Base-by-base conservation (phyloP, 345 rosid genomes). In the Eucalyptus rudis region DNA sequence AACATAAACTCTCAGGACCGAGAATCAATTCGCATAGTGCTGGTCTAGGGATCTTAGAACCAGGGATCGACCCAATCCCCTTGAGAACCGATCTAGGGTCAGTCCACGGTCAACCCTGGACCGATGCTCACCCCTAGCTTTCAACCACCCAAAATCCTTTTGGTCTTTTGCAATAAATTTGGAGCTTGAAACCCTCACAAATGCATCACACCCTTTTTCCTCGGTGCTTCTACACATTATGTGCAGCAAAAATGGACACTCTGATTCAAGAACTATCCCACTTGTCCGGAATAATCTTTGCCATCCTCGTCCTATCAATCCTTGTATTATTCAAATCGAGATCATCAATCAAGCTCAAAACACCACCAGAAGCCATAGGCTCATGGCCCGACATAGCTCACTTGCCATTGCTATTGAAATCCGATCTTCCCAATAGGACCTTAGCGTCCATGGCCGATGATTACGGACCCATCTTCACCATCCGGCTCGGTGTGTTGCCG, bases 311-410 rank as follows among this genome's bases (percentile, higher is more conserved):
- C 84, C 15, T 76, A 6, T 76, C 84, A 40, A 76, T 76, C 84
- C 47, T 1, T 40, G 29, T 20, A 40, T 6, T 20, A 3, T 40
- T 84, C 81, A 62, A 92, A 90, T 4, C 85, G 90, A 4, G 91
- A 40, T 91, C n/a, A 86, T 20, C 84, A 10, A 11, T 7, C 93
- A 25, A 76, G 29, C 84, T 76, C 47, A 76, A 11, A 76, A 76
- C 29, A 22, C 84, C 84, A 20, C 27, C 47, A 76, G 83, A 76
- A 76, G 84, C 47, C 47, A 7, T 44, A 10, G 84, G 84, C 27
- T 6, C 47, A 7, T 92, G 93, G 94, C 94, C 93, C 31, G 7
- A 92, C 36, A 88, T 92, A 24, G 95, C 93, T n/a, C 93, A 93
- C 86, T 90, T 93, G n/a, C 90, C 36, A 52, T 66, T 91, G 51